These are phyloP conservation scores for Tagetes erecta DNA, from an alignment of 129 eudicot genomes.

Conservation along the genomic window DNA sequence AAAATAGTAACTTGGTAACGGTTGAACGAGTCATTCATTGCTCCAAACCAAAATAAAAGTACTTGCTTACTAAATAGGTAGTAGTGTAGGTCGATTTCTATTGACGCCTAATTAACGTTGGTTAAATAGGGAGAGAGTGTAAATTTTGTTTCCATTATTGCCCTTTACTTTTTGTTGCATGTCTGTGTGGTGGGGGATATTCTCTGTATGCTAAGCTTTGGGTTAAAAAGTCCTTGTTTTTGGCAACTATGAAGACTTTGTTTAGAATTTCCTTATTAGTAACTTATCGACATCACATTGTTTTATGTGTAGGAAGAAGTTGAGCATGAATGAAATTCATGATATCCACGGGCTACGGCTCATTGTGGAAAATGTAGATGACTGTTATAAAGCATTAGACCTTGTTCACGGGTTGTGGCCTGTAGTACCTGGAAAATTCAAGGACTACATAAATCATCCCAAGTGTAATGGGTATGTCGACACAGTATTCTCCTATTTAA, in stretches of 20 bases:
- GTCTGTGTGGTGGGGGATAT: neutral
- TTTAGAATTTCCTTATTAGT: neutral
- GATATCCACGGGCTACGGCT: constrained; percentile 93
- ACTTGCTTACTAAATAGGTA: neutral
- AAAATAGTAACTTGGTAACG: neutral
- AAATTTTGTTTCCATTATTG: neutral
- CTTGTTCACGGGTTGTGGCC: constrained; percentile 75
- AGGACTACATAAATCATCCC: constrained; percentile 79
- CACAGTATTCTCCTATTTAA: neutral
- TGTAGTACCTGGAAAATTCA: constrained; percentile 86
- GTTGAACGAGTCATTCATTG: constrained; percentile 1
- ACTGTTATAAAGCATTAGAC: constrained; percentile 77
- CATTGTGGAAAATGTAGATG: constrained; percentile 86
- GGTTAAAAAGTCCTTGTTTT: neutral
- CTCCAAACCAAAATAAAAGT: neutral
- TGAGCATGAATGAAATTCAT: constrained; percentile 83
- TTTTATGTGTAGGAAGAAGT: constrained; percentile 64
- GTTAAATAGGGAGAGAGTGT: neutral
- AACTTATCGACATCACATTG: neutral
- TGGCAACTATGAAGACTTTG: neutral
- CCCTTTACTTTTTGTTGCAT: neutral
- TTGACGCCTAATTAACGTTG: neutral
- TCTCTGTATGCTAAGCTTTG: neutral
- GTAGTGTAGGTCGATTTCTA: neutral
- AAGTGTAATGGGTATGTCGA: constrained; percentile 70